Percentiles rank a stretch among this genome's conserved stretches.
These are phyloP conservation scores for Diversispora eburnea DNA, from an alignment of 192 early-diverging fungal genomes.

Conservation along the genomic window DNA sequence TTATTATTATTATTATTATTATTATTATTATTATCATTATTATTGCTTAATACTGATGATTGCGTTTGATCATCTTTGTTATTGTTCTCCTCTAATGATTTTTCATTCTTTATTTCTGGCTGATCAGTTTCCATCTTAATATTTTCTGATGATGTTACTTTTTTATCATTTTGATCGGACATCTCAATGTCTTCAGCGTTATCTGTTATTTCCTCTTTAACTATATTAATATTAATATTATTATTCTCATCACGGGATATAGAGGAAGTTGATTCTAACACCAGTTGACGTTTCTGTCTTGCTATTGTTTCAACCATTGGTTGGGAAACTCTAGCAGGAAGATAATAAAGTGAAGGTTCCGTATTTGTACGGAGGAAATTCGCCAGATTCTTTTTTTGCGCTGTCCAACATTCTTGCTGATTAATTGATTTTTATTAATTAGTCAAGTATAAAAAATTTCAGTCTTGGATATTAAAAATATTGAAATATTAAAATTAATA, in stretches of 20 bases:
- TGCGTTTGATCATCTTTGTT: neutral
- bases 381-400: slow-evolving; percentile 30
- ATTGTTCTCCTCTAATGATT: neutral
- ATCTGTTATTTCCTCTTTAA: neutral
- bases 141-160: neutral
- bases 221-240: neutral
- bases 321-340: slow-evolving; percentile 30
- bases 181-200: neutral
- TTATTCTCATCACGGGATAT: neutral
- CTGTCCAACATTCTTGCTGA: slow-evolving; percentile 17
- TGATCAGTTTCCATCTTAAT: neutral
- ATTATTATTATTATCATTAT: neutral
- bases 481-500: neutral
- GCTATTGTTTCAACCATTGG: slow-evolving; percentile 19
- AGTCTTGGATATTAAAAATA: too few species aligned
- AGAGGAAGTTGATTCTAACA: slow-evolving; percentile 10
- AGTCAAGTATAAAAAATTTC: too few species aligned
- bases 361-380: slow-evolving; percentile 35
- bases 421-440: too few species aligned
- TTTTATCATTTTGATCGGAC: neutral
- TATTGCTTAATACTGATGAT: neutral
- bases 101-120: neutral
- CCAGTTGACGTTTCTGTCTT: slow-evolving; percentile 25
- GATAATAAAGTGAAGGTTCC: slow-evolving; percentile 34
- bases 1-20: neutral